Evolutionary conservation across 192 early-diverging fungal genomes (phyloP).

Genomic region (Podila epicladia): DNA sequence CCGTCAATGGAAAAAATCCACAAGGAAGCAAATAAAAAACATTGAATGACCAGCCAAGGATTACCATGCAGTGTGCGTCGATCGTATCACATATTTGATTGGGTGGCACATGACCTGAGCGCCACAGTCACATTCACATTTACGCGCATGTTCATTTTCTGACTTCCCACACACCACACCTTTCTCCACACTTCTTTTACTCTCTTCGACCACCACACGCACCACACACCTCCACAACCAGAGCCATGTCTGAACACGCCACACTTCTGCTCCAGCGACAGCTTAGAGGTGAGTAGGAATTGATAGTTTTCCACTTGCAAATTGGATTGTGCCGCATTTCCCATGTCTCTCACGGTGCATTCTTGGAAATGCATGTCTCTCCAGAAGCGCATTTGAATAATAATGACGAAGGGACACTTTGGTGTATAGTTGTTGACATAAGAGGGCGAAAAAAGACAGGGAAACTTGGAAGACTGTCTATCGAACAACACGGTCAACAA

Average conservation of each 20-base stretch:
- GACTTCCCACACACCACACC: background rate
- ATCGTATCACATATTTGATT: no score
- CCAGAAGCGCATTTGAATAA: background rate
- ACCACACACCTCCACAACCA: background rate
- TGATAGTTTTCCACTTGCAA: no score
- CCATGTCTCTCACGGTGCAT: background rate
- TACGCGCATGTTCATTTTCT: background rate
- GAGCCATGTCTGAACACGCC: slow-evolving; percentile 40
- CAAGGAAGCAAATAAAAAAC: no score
- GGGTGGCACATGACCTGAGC: no score
- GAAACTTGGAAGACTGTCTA: no score
- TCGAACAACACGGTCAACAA: no score
- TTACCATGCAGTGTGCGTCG: no score
- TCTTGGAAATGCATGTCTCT: background rate
- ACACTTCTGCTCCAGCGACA: slow-evolving; percentile 59
- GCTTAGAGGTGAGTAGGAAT: slow-evolving; percentile 50
- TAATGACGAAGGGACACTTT: background rate
- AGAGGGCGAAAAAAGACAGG: no score
- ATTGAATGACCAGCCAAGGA: no score
- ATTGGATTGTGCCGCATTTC: no score
- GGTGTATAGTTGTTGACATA: background rate
- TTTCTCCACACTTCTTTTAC: background rate
- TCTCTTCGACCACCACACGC: background rate
- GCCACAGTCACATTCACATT: background rate
- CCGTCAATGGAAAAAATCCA: no score